A percentile compares a stretch with the other conserved stretches of the same genome.
These are phyloP conservation scores for Catunica adiposa DNA, from an alignment of 2,329 filamentous ascomycete species.

Conservation along the genomic window DNA sequence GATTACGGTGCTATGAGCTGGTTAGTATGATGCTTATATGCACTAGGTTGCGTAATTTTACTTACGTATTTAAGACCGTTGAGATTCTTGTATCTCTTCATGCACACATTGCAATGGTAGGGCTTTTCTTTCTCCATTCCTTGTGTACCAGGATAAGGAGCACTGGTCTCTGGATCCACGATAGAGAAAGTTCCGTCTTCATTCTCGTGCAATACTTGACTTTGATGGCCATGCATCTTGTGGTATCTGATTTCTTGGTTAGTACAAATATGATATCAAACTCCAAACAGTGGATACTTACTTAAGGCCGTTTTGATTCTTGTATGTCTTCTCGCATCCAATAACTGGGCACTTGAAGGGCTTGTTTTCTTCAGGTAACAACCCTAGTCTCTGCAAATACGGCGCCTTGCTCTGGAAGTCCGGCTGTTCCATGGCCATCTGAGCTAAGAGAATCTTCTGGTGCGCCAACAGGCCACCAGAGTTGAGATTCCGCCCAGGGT, in stretches of 20 bases:
- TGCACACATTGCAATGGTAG: conserved; percentile 90
- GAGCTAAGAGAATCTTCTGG: conserved; percentile 47
- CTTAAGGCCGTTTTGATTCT: conserved; percentile 97
- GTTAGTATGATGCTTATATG: conserved; percentile 1
- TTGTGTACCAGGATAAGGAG: conserved; percentile 84
- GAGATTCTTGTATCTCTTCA: conserved; percentile 97
- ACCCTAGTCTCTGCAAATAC: conserved; percentile 40
- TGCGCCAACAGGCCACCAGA: conserved; percentile 31
- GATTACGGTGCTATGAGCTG: conserved; percentile 14
- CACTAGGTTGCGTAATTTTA: conserved; percentile 13
- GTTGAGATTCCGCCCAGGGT: conserved; percentile 72
- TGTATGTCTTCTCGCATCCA: conserved; percentile 97
- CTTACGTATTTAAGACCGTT: conserved; percentile 91
- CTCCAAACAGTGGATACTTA: conserved; percentile 32
- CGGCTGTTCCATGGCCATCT: conserved; percentile 57
- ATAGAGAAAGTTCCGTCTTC: conserved; percentile 96
- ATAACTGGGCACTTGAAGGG: conserved; percentile 96
- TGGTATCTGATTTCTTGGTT: conserved; percentile 34
- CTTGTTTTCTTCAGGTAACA: conserved; percentile 81
- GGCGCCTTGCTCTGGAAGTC: conserved; percentile 49
- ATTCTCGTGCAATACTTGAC: conserved; percentile 91
- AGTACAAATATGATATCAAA: conserved; percentile 5
- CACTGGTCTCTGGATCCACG: conserved; percentile 85
- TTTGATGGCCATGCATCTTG: conserved; percentile 81
- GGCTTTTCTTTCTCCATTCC: conserved; percentile 99